Evolutionary conservation across 257 asterid genomes (phyloP).

Genomic region (Ophiorrhiza pumila): DNA sequence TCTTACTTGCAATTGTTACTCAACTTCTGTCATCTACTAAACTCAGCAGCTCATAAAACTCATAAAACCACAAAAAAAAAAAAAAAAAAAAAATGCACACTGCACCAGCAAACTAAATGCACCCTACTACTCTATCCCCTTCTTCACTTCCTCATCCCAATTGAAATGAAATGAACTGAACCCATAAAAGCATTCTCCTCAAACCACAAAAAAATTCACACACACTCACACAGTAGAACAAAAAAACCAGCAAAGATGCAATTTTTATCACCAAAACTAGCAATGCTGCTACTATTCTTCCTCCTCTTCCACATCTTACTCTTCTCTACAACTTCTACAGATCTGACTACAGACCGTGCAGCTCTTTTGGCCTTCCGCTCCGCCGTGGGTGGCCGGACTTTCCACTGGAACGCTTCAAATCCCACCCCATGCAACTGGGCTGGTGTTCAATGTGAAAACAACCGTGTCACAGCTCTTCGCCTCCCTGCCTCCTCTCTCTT

Average conservation of each 20-base stretch:
- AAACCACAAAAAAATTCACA: background rate
- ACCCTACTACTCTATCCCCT: background rate
- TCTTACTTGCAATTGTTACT: background rate
- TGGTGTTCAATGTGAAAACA: slow-evolving; percentile 56
- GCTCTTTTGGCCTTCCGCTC: slow-evolving; percentile 65
- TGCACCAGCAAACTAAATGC: background rate
- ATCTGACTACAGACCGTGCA: slow-evolving; percentile 51
- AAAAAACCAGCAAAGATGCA: slow-evolving; percentile 13
- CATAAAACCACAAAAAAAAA: background rate
- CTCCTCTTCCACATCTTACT: slow-evolving; percentile 25
- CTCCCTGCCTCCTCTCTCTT: slow-evolving; percentile 70
- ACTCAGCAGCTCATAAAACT: background rate
- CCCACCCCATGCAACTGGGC: slow-evolving; percentile 66
- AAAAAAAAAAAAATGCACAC: too few species aligned
- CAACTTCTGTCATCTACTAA: background rate
- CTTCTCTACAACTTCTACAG: slow-evolving; percentile 32
- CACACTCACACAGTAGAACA: background rate
- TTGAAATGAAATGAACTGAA: background rate
- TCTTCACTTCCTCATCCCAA: background rate
- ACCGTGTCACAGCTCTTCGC: slow-evolving; percentile 62
- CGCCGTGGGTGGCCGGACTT: slow-evolving; percentile 66
- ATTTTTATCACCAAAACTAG: slow-evolving; percentile 9
- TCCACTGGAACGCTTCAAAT: slow-evolving; percentile 52
- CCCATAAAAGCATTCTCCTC: background rate
- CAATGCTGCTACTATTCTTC: slow-evolving; percentile 23